These are phyloP conservation scores for Oemleria cerasiformis DNA, from an alignment of 306 rosid genomes.

Conservation along the genomic window DNA sequence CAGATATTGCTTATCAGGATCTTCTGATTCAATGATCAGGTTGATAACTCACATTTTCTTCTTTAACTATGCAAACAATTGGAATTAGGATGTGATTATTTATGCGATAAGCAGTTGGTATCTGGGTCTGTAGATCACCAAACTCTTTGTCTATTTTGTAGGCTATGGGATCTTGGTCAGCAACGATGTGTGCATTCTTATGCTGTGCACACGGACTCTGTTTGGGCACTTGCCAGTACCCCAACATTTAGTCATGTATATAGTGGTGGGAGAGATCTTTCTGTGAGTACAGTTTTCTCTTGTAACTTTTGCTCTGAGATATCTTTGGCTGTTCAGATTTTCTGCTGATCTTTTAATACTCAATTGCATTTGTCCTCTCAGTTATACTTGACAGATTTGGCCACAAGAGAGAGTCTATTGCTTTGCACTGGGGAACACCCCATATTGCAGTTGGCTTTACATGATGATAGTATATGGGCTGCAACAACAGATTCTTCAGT, in stretches of 20 bases:
- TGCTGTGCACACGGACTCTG: conserved; percentile 99
- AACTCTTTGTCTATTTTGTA: conserved; percentile 34
- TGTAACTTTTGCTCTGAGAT: conserved; percentile 2
- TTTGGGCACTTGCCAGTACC: conserved; percentile 98
- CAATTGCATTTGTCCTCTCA: conserved; percentile 50
- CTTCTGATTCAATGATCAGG: conserved; percentile 99
- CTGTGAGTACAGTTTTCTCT: conserved; percentile 64
- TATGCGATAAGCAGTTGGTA: conserved; percentile 4
- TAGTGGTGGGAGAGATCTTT: conserved; percentile 97
- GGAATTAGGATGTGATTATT: background rate
- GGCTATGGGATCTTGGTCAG: conserved; percentile 99
- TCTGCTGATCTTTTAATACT: conserved; percentile 39
- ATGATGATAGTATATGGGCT: conserved; percentile 82
- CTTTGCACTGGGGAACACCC: conserved; percentile 94
- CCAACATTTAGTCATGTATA: conserved; percentile 94
- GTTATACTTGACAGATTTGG: conserved; percentile 98
- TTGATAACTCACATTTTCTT: conserved; percentile 24
- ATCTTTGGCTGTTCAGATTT: conserved; percentile 24
- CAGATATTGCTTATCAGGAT: conserved; percentile 96
- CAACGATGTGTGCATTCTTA: conserved; percentile 97
- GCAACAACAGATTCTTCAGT: conserved; percentile 92
- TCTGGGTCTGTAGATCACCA: conserved; percentile 20
- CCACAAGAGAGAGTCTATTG: conserved; percentile 92
- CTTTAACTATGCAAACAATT: background rate
- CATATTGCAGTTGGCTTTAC: conserved; percentile 72